Evolutionary conservation across 441 rosid genomes (phyloP), one percentile per base, ranked within the genome.

Genomic region (Jatropha multifida): DNA sequence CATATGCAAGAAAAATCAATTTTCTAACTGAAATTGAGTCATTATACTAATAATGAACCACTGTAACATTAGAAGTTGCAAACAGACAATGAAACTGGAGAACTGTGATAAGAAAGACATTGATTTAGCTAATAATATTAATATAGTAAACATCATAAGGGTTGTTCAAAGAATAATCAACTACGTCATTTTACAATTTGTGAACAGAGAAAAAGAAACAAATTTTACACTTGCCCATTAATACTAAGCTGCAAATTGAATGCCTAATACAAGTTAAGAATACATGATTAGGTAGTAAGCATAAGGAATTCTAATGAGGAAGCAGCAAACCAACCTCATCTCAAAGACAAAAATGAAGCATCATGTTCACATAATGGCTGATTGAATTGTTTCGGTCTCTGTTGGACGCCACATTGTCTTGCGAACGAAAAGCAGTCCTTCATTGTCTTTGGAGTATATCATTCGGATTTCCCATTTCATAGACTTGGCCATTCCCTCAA

Each of bases 381-480:
- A 89, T 44, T 78, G 63, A 68, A 94, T 62, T 5, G 83, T 84
- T 80, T 92, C 95, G 23, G 61, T 78, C 75, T 89, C 89, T 20
- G 68, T 79, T 32, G 99, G 98, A 11, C 97, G 89, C 98, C 99
- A 95, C 67, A 69, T 68, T 51, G 97, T 86, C 78, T 93, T 95
- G 73, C 85, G 90, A 72, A 90, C 89, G 20, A 84, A 86, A 7
- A 95, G 90, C 86, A 95, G 83, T 40, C 98, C 98, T 77, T 92
- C 98, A 23, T 85, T 86, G 58, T 90, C 92, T 80, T 90, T 93
- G 0, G 94, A 82, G 83, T 82, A 93, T 12, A 88, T 90, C 93
- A 90, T 79, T 10, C 90, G 85, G 60, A 95, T 88, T 75, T 90
- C 95, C 99, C 98, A 95, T n/a, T 90, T 82, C 94, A 92, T 82